Evolutionary conservation across 148 eudicot species (phyloP).

Genomic region (Vaccinium darrowii): DNA sequence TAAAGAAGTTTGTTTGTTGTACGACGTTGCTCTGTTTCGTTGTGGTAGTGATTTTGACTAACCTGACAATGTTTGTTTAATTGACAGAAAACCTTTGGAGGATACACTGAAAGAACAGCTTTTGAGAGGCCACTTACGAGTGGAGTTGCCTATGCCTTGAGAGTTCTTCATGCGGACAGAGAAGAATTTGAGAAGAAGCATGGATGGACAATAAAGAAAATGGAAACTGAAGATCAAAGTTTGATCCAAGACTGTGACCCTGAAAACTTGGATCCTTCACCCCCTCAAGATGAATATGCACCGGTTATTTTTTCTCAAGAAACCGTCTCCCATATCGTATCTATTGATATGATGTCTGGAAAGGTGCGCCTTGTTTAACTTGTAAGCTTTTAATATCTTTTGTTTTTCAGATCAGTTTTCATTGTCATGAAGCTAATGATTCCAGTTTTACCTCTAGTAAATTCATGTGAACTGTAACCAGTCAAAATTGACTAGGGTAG

Average conservation of each 20-base stretch:
- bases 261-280: constrained; percentile 78
- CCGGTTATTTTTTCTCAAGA: constrained; percentile 88
- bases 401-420: neutral
- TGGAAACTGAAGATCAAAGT: constrained; percentile 81
- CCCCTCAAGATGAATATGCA: constrained; percentile 85
- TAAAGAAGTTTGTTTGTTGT: neutral
- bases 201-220: constrained; percentile 93
- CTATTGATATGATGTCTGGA: constrained; percentile 98
- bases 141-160: constrained; percentile 93
- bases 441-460: neutral
- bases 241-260: constrained; percentile 67
- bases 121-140: constrained; percentile 98
- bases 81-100: constrained; percentile 75
- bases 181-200: constrained; percentile 68
- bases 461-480: neutral
- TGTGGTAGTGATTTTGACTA: constrained; percentile 8
- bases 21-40: neutral
- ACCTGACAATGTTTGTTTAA: neutral
- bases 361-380: constrained; percentile 43
- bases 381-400: neutral
- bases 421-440: neutral
- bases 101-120: constrained; percentile 80
- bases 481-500: neutral
- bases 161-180: constrained; percentile 74
- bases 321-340: constrained; percentile 85